Base-by-base conservation (phyloP, 768 basidiomycete genomes). In the Dendrothele bispora region DNA sequence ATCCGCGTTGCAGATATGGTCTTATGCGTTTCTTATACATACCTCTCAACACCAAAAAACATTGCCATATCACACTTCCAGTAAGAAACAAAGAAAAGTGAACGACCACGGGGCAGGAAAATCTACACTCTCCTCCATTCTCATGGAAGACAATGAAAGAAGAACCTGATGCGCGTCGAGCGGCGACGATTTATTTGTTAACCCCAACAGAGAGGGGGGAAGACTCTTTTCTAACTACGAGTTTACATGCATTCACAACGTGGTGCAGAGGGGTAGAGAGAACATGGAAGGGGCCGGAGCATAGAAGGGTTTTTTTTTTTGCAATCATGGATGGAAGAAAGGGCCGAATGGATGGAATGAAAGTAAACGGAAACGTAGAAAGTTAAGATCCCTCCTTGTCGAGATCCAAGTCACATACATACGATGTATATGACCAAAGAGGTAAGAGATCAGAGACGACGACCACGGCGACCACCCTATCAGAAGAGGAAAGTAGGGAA, bases 401-500 rank as follows among this genome's bases (percentile, higher is more conserved):
- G 54, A 53, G 46, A 49, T 53, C 49, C n/a, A n/a, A 15, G 24
- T 11, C 22, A 15, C 2, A 32, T 10, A 32, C n/a, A n/a, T n/a
- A 10, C 30, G 30, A n/a, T 53, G 42, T 41, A 49, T 45, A 44
- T 41, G 41, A 55, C 41, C 55, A 57, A 55, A 43, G 27, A n/a
- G 43, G 48, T 35, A 44, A 21, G 43, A 24, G 39, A 71, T 75
- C 68, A 90, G 62, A 95, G 82, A 87, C 94, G 91, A 63, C 94
- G 89, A 91, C 94, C 94, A 75, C 94, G 92, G 60, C 94, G 91
- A 93, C 94, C 94, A 85, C 94, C 95, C 94, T 93, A n/a, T n/a
- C n/a, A n/a, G n/a, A 55, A 11, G 48, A 36, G 48, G 25, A 5
- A 14, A 10, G 29, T 34, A 46, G 52, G 12, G 50, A 46, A n/a